A percentile compares a stretch with the other conserved stretches of the same genome.
phyloP scores from a whole-genome alignment of 2,329 filamentous ascomycete species.

The Sporothrix inflata region DNA sequence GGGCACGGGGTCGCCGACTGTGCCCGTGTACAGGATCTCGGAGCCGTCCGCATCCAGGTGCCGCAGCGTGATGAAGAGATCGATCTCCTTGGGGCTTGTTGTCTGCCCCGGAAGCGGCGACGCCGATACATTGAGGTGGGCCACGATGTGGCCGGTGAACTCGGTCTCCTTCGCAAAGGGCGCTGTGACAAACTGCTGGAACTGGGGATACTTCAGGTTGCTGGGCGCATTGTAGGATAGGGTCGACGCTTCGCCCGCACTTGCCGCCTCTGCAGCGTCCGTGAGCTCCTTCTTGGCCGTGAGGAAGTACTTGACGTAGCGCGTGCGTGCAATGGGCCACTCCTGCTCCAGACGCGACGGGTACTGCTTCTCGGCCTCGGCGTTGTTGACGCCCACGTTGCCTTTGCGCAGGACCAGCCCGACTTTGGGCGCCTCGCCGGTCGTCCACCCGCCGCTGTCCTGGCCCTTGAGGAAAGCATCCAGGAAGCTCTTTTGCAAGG shows the following conservation, averaged over 20 bases:
- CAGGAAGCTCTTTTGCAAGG: conserved; percentile 68
- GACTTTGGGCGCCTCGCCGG: conserved; percentile 63
- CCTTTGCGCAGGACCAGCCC: conserved; percentile 66
- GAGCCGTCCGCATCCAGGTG: conserved; percentile 58
- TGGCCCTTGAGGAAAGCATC: conserved; percentile 72
- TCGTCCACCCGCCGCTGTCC: conserved; percentile 62
- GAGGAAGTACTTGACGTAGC: conserved; percentile 65
- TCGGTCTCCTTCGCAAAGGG: conserved; percentile 64
- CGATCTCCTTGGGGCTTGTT: conserved; percentile 53
- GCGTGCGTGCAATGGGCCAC: conserved; percentile 69
- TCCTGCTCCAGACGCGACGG: conserved; percentile 59
- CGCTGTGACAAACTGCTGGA: conserved; percentile 60
- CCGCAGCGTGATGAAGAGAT: conserved; percentile 65
- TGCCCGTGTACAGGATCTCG: conserved; percentile 67
- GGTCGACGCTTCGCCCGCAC: conserved; percentile 7
- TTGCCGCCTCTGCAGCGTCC: not conserved
- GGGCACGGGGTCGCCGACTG: conserved; percentile 65
- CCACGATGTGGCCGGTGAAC: conserved; percentile 69
- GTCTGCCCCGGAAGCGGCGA: conserved; percentile 31
- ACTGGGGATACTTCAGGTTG: conserved; percentile 50
- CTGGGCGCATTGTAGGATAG: conserved; percentile 64
- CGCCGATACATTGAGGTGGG: conserved; percentile 60
- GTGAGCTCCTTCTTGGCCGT: conserved; percentile 50
- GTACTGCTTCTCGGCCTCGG: conserved; percentile 61
- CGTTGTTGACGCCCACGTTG: conserved; percentile 67